Evolutionary conservation across 345 rosid species (phyloP).

Genomic region (Capsella bursapastoris): DNA sequence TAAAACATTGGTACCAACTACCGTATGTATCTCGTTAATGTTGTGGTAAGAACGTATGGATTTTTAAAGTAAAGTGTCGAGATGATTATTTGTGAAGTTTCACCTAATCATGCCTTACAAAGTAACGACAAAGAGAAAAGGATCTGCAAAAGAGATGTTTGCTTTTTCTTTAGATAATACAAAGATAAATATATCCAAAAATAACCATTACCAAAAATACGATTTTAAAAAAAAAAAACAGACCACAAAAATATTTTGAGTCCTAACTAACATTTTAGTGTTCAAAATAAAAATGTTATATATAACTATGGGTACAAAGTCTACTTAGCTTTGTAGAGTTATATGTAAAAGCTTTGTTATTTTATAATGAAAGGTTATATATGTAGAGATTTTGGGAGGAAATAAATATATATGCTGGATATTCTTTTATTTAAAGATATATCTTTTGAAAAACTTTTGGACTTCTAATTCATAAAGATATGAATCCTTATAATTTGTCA

Average conservation of each 20-base stretch:
- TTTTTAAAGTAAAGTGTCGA: conserved; percentile 26
- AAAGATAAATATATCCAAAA: not conserved
- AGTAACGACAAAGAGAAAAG: conserved; percentile 87
- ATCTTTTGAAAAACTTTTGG: conserved; percentile 25
- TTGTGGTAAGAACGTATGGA: not conserved
- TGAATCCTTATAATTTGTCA: conserved; percentile 25
- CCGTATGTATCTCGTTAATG: not conserved
- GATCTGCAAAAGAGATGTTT: conserved; percentile 47
- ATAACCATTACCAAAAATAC: not conserved
- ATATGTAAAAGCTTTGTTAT: no score
- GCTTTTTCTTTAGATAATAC: conserved; percentile 26
- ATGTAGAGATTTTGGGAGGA: not conserved
- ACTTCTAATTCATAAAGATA: conserved; percentile 5
- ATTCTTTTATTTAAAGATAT: not conserved
- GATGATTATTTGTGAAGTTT: conserved; percentile 64
- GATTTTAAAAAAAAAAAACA: not conserved
- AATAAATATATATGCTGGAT: conserved; percentile 1
- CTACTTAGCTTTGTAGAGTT: not conserved
- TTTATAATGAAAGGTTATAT: no score
- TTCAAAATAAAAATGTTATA: not conserved
- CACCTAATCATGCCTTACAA: conserved; percentile 84
- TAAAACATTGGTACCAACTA: not conserved
- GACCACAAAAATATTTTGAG: not conserved
- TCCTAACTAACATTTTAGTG: no score
- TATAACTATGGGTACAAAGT: not conserved